Evolutionary conservation across 169 alveolate species (phyloP).

Genomic region (Plasmodium cynomolgi): DNA sequence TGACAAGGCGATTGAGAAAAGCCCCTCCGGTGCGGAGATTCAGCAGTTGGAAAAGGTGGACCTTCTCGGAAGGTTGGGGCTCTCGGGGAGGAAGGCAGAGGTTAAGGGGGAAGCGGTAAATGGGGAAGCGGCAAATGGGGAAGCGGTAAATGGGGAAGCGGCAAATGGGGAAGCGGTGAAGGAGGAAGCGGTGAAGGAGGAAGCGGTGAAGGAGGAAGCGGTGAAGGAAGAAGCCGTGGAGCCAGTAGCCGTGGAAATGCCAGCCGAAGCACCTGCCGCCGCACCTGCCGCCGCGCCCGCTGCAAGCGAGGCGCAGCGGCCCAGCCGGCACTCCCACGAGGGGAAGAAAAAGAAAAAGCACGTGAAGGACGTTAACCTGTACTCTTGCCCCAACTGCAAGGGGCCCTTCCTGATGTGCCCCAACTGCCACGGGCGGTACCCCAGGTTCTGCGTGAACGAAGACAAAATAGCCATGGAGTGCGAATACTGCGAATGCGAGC

Average conservation of each 20-base stretch:
- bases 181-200: neutral
- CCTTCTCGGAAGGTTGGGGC: constrained; percentile 2
- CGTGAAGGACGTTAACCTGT: constrained; percentile 68
- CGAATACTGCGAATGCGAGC: constrained; percentile 77
- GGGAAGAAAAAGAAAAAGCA: constrained; percentile 60
- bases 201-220: neutral
- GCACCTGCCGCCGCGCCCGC: neutral
- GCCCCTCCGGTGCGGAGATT: neutral
- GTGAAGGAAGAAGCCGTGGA: neutral
- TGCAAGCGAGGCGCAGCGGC: neutral
- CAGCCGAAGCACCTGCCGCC: neutral
- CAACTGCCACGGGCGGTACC: constrained; percentile 81
- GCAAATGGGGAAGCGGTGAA: neutral
- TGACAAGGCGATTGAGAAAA: neutral
- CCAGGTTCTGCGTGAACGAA: constrained; percentile 77
- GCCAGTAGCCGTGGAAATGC: neutral
- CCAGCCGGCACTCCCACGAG: constrained; percentile 57
- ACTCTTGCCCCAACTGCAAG: constrained; percentile 85
- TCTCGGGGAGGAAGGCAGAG: constrained; percentile 13
- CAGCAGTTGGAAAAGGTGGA: constrained; percentile 11
- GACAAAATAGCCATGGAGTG: constrained; percentile 82
- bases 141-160: no score
- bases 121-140: no score
- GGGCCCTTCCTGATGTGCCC: constrained; percentile 87
- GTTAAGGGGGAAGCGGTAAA: neutral